Percentiles rank a stretch among this genome's conserved stretches.
Evolutionary conservation across 2,329 filamentous ascomycete species (phyloP).

Genomic region (Lasiodiplodia sp.): DNA sequence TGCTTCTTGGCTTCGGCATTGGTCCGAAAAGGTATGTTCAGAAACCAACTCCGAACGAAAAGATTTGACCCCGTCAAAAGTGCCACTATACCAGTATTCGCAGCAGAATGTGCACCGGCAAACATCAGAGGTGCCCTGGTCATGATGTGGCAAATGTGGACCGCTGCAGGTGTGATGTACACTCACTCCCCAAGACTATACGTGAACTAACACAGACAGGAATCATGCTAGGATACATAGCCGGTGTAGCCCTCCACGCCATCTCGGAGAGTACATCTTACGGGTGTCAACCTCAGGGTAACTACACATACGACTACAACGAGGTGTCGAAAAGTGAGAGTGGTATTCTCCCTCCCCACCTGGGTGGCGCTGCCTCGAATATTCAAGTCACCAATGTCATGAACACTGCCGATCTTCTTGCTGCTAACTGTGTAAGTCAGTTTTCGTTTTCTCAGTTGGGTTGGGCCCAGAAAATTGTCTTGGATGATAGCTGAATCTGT

Average conservation of each 20-base stretch:
- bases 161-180: not conserved
- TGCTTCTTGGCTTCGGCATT: slow-evolving; percentile 79
- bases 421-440: not conserved
- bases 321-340: too few species aligned
- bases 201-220: slow-evolving; percentile 43
- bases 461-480: too few species aligned
- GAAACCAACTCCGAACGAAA: too few species aligned
- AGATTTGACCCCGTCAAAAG: slow-evolving; percentile 52
- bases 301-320: not conserved
- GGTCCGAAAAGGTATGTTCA: slow-evolving; percentile 60
- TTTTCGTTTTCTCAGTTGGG: too few species aligned
- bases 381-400: not conserved
- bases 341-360: not conserved
- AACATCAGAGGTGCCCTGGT: slow-evolving; percentile 77
- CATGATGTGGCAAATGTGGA: slow-evolving; percentile 77
- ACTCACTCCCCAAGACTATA: not conserved
- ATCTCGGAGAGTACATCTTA: slow-evolving; percentile 31
- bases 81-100: slow-evolving; percentile 77
- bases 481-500: too few species aligned
- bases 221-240: slow-evolving; percentile 38
- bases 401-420: not conserved
- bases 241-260: slow-evolving; percentile 35
- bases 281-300: not conserved
- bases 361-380: not conserved
- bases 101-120: slow-evolving; percentile 75